Conservation (phyloP, 2,329 filamentous ascomycete species). For the Stagonosporopsis vannaccii region DNA sequence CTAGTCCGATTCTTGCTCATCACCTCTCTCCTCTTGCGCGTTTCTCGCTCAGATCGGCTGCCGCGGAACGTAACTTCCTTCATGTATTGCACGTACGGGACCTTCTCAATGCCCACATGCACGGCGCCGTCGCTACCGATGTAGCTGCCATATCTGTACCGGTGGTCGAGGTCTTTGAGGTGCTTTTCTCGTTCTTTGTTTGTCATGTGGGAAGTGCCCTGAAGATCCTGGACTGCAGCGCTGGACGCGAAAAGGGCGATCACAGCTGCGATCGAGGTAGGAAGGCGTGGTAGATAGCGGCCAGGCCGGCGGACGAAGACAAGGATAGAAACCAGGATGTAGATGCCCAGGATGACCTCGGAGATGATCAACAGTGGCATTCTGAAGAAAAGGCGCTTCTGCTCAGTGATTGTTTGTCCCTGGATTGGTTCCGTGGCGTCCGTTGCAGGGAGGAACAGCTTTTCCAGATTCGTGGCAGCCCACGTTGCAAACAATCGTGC, state of each 20-base stretch:
- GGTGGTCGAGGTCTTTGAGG: slow-evolving; percentile 23
- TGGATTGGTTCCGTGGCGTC: too few species aligned
- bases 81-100: slow-evolving; percentile 44
- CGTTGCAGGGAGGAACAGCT: too few species aligned
- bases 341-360: slow-evolving; percentile 51
- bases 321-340: slow-evolving; percentile 50
- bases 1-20: too few species aligned
- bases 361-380: slow-evolving; percentile 54
- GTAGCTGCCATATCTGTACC: slow-evolving; percentile 59
- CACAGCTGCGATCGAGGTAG: slow-evolving; percentile 55
- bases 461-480: too few species aligned
- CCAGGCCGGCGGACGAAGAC: slow-evolving; percentile 55
- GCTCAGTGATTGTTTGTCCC: too few species aligned
- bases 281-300: slow-evolving; percentile 58
- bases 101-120: slow-evolving; percentile 61
- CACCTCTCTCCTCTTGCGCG: too few species aligned
- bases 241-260: slow-evolving; percentile 59
- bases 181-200: slow-evolving; percentile 17
- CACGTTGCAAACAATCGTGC: too few species aligned
- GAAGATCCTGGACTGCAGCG: slow-evolving; percentile 48
- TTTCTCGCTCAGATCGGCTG: too few species aligned
- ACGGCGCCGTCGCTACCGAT: slow-evolving; percentile 53
- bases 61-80: background rate
- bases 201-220: slow-evolving; percentile 15
- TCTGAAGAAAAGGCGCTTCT: slow-evolving; percentile 59